Base-by-base conservation (phyloP, 352 stramenopile species). In the Pythium guiyangense region DNA sequence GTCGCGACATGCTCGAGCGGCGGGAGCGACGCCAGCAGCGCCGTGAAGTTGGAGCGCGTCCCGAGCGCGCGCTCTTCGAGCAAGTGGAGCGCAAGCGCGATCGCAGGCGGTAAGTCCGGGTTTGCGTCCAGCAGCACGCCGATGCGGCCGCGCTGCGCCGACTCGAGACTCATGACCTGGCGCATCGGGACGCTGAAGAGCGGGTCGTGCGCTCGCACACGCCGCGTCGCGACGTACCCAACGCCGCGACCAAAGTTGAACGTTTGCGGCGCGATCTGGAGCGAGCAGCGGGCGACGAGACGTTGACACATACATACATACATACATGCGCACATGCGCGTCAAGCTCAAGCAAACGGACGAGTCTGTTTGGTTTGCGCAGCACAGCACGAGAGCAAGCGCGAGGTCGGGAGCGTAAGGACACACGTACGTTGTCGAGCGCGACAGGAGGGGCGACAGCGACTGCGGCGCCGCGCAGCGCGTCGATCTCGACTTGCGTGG, bases 221-320 rank as follows among this genome's bases (percentile, higher is more conserved):
- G 22, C 15, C 17, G 9, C 0, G 47, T 56, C 17, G 65, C 46
- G 6, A 64, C 42, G 44, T 79, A 84, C 1, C 59, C 69, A 6
- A 63, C 53, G 2, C 73, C 73, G 22, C 73, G 73, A 18, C 73
- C 73, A 54, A 77, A 84, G 39, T 80, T 74, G 60, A 77, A 79
- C 29, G 60, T 57, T 49, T 62, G 45, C 1, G 67, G 59, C 27
- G 64, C 57, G 37, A 80, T 51, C 59, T 55, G 15, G 31, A 18
- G 35, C 18, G 3, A 27, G 35, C n/a, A 20, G 9, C 5, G 20
- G 14, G 20, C 29, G 29, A n/a, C n/a, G n/a, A 34, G n/a, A n/a
- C n/a, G n/a, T n/a, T 8, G 5, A 34, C 34, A n/a, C 11, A 9
- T 34, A 31, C 31, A 17, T 12, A 18, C 2, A 11, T 47, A 25